Percentiles rank a stretch among this genome's conserved stretches.
These are phyloP conservation scores for Heliamphora pulchella DNA, from an alignment of 179 eudicot genomes.

Conservation along the genomic window DNA sequence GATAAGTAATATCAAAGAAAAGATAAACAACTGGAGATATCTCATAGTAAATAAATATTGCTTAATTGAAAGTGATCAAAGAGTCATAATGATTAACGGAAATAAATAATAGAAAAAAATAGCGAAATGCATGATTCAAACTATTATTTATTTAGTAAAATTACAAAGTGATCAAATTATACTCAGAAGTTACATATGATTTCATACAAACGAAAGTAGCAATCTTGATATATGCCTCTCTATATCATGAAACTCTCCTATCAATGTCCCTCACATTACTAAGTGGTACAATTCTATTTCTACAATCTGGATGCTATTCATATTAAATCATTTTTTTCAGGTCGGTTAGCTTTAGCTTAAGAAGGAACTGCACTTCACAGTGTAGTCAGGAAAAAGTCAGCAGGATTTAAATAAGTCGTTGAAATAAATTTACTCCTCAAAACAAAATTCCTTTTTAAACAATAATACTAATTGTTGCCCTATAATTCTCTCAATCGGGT, in stretches of 20 bases:
- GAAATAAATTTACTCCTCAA: no score
- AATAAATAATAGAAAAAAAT: no score
- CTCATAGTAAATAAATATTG: no score
- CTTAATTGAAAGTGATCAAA: no score
- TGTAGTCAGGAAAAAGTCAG: not conserved
- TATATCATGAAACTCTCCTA: not conserved
- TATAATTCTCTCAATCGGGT: no score
- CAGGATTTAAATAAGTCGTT: not conserved
- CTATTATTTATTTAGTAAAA: not conserved
- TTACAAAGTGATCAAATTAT: not conserved
- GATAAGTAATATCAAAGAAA: no score
- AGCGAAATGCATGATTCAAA: no score
- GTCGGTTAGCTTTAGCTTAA: not conserved
- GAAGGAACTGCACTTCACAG: not conserved
- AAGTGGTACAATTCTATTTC: not conserved
- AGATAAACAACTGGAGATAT: no score
- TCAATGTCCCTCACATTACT: not conserved
- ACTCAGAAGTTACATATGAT: not conserved
- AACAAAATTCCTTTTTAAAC: no score
- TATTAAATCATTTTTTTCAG: not conserved
- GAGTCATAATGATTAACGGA: no score
- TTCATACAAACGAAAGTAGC: not conserved
- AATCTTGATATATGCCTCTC: not conserved
- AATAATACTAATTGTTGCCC: no score
- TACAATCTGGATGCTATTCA: not conserved